Percentiles rank a stretch among this genome's conserved stretches.
phyloP scores from a whole-genome alignment of 1,284 basidiomycete genomes.

The Ustilago crameri region DNA sequence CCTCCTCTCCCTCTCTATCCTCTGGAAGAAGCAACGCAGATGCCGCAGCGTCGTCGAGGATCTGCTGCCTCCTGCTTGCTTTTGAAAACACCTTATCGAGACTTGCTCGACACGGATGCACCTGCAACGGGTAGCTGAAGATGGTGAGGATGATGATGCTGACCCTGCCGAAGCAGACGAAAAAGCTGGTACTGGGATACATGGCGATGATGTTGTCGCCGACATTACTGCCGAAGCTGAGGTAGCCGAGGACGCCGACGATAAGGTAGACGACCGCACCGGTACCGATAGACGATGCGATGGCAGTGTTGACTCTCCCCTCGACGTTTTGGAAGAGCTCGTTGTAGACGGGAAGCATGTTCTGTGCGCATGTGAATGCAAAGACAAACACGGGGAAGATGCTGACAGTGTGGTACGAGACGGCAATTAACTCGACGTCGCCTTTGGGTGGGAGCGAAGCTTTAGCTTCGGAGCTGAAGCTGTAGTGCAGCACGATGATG shows the following conservation, averaged over 20 bases:
- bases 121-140: constrained; percentile 73
- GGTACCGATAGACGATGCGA: constrained; percentile 83
- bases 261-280: constrained; percentile 64
- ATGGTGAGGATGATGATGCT: constrained; percentile 85
- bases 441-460: constrained; percentile 52
- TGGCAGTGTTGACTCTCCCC: constrained; percentile 84
- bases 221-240: constrained; percentile 87
- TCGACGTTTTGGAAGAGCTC: constrained; percentile 87
- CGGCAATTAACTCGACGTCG: constrained; percentile 37
- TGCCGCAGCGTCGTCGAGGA: constrained; percentile 37
- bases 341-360: constrained; percentile 81
- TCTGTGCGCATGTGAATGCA: constrained; percentile 71
- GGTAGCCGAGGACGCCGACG: constrained; percentile 78
- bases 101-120: constrained; percentile 88
- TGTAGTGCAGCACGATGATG: constrained; percentile 62
- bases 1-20: constrained; percentile 3
- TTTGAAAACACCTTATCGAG: constrained; percentile 83
- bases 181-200: constrained; percentile 89
- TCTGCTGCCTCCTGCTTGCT: constrained; percentile 32
- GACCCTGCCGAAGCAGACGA: constrained; percentile 90
- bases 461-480: constrained; percentile 44
- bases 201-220: constrained; percentile 66
- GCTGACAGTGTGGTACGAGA: constrained; percentile 77
- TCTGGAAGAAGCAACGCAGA: constrained; percentile 8
- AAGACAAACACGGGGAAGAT: constrained; percentile 93